Base-by-base conservation (phyloP, 371 early-diverging fungal species). In the Homolaphlyctis polyrhiza region DNA sequence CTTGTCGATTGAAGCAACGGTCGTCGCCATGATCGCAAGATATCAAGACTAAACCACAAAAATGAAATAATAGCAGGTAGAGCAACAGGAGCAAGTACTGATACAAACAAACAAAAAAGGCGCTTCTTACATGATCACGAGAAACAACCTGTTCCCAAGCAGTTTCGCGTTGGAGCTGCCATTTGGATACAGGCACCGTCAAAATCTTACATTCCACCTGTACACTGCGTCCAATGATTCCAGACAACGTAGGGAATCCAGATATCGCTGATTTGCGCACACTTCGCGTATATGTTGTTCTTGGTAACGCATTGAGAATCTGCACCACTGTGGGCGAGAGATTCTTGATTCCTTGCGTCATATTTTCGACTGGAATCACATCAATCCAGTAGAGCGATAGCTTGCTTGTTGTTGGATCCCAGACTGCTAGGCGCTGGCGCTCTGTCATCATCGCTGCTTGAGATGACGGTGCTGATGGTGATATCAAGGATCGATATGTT, bases 371-470 rank as follows among this genome's bases (percentile, higher is more conserved):
- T 13, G 55, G 55, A 11, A 55, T 25, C 2, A 27, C 2, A 25
- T 55, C 55, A 21, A 55, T 35, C 55, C 55, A 55, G n/a, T 8
- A 55, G 5, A 55, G 4, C 3, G 55, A 33, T 21, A 55, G 33
- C 35, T 55, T 55, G 30, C 55, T 2, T 27, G 18, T 8, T 18
- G 55, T 2, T 2, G 35, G 55, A 55, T 55, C 55, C 55, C 55
- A 55, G 30, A 55, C 55, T 30, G 32, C 21, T 2, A 55, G 6
- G 35, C 55, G 55, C n/a, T 55, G 55, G 5, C 55, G 55, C 35
- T 4, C 55, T 6, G n/a, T 51, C 14, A 39, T 39, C 39, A 8
- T 8, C 18, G 8, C 11, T 8, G 39, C 39, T 39, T 8, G 39
- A 39, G 39, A 8, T 18, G 18, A 18, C 39, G 18, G 39, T 11